Conservation (phyloP, 78 protist genomes). For the Guillardia theta region DNA sequence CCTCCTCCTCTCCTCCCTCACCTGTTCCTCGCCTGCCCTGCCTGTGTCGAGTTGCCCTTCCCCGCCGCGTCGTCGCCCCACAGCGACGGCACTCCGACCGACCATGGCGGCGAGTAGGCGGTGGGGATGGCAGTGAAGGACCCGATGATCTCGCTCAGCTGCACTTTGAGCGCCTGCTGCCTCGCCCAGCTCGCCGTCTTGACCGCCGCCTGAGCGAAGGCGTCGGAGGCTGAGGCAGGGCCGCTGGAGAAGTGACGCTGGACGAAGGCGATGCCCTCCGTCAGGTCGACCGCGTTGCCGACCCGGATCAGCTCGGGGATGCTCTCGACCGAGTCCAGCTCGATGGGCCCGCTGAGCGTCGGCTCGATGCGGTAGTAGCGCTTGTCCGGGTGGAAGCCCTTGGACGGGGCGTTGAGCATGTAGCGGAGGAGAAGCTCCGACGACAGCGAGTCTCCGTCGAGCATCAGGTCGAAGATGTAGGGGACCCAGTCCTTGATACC, state of each 20-base stretch:
- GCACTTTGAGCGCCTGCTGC: not conserved
- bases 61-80: no score
- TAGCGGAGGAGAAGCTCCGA: not conserved
- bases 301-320: not conserved
- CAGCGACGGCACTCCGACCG: no score
- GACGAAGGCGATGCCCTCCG: not conserved
- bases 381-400: not conserved
- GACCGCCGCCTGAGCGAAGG: not conserved
- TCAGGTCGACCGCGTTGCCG: not conserved
- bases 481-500: slow-evolving; percentile 38
- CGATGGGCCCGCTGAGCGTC: not conserved
- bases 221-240: not conserved
- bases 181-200: not conserved
- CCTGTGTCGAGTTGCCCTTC: no score
- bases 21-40: no score
- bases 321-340: not conserved
- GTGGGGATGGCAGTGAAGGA: not conserved
- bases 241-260: not conserved
- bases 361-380: slow-evolving; percentile 39
- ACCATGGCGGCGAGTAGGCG: no score
- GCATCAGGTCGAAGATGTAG: not conserved
- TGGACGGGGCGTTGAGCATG: slow-evolving; percentile 29
- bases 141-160: not conserved
- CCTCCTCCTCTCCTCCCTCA: no score
- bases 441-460: slow-evolving; percentile 37